Evolutionary conservation across 2,329 filamentous ascomycete genomes (phyloP), one percentile per base, ranked within the genome.

Genomic region (Colletotrichum sp.): DNA sequence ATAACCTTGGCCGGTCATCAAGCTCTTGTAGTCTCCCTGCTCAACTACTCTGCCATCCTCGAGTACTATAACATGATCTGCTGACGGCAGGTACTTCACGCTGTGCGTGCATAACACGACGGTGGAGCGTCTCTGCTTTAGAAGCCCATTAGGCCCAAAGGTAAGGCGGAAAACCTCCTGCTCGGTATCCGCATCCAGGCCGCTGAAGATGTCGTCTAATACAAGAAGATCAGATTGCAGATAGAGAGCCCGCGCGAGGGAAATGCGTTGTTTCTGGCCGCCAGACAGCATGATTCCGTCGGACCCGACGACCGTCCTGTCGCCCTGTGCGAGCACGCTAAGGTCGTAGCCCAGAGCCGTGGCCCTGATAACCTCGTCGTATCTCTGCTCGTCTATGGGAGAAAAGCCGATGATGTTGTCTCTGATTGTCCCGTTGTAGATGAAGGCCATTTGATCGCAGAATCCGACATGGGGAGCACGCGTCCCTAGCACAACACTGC

Each of bases 61-160:
- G 0, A 91, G 83, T 0, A 85, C 87, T 48, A 91, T 85, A 8
- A 91, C 85, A 52, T 88, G 85, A 60, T 91, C 87, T 70, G 82
- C 86, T 43, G 78, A 77, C 0, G 83, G 81, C 5, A 87, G 68
- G 62, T 82, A 80, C 0, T 79, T 78, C 5, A 84, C 76, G 0
- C 81, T 82, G 60, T 85, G 83, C 1, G 81, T 84, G 60, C 83
- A 81, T 2, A 78, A 22, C n/a, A 78, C 56, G 2, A 74, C 71
- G 10, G 73, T 76, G 25, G 70, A 48, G 2, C 66, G 67, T 22
- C 74, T 67, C 27, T 71, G 74, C 13, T 62, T 28, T 3, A 85
- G 69, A 7, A 78, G 52, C 1, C 83, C 83, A 5, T 77, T 78
- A 4, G 78, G 36, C 0, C 83, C 82, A 61, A 86, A 83, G 0